Percentiles rank a stretch among this genome's conserved stretches.
Evolutionary conservation across 371 early-diverging fungal genomes (phyloP).

Genomic region (Conidiobolus incongruus): DNA sequence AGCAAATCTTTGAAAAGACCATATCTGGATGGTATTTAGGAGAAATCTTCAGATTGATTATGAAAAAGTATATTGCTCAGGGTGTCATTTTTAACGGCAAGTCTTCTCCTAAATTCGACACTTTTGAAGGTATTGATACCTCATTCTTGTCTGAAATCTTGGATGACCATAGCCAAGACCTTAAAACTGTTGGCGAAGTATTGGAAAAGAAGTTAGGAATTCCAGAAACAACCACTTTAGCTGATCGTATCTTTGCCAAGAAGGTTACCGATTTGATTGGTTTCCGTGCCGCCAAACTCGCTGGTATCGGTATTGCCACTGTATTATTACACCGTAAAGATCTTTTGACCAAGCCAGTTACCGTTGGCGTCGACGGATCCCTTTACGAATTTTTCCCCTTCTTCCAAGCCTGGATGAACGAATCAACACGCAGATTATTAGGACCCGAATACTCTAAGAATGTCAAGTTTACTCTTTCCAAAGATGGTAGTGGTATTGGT

Average conservation of each 20-base stretch:
- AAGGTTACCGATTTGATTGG: slow-evolving; percentile 70
- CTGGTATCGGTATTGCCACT: slow-evolving; percentile 63
- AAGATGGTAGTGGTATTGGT: slow-evolving; percentile 19
- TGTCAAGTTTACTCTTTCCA: slow-evolving; percentile 11
- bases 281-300: slow-evolving; percentile 73
- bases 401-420: slow-evolving; percentile 58
- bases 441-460: slow-evolving; percentile 21
- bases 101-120: too few relatives aligned
- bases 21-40: slow-evolving; percentile 91
- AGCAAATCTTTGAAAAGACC: slow-evolving; percentile 83
- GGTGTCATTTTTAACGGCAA: too few relatives aligned
- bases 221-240: too few relatives aligned
- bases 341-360: slow-evolving; percentile 7
- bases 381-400: slow-evolving; percentile 83
- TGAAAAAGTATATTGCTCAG: too few relatives aligned
- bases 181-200: slow-evolving; percentile 37
- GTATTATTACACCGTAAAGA: slow-evolving; percentile 20
- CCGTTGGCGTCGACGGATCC: slow-evolving; percentile 85
- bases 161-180: slow-evolving; percentile 39
- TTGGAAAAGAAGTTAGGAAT: slow-evolving; percentile 40
- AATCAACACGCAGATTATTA: slow-evolving; percentile 36
- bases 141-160: slow-evolving; percentile 81
- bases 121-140: slow-evolving; percentile 62
- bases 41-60: slow-evolving; percentile 61
- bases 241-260: slow-evolving; percentile 62